phyloP scores from a whole-genome alignment of 345 rosid species.

The Populus alba region DNA sequence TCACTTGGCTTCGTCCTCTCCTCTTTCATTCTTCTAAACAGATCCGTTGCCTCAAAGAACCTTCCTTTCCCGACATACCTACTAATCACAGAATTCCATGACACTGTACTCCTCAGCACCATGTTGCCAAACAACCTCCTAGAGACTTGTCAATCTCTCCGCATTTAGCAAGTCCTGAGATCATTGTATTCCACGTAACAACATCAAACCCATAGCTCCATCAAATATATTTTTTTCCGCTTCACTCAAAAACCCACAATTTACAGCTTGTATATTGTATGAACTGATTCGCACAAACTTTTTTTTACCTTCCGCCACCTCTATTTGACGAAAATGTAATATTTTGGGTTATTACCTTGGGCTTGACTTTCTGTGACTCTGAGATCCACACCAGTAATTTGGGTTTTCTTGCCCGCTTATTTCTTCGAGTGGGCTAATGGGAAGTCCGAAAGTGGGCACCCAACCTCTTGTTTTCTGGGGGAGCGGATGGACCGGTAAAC shows the following conservation, averaged over 20 bases:
- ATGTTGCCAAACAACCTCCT: slow-evolving; percentile 53
- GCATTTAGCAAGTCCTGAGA: slow-evolving; percentile 54
- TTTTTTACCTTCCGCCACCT: background rate
- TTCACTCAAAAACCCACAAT: slow-evolving; percentile 52
- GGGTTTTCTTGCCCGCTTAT: background rate
- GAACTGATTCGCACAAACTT: slow-evolving; percentile 34
- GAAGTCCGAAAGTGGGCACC: background rate
- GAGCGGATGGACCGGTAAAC: background rate
- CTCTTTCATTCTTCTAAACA: slow-evolving; percentile 54
- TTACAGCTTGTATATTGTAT: slow-evolving; percentile 49
- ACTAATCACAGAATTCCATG: slow-evolving; percentile 80
- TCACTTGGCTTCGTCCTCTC: slow-evolving; percentile 45
- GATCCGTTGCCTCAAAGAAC: slow-evolving; percentile 51
- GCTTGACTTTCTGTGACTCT: background rate
- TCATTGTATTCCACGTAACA: slow-evolving; percentile 74
- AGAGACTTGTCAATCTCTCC: slow-evolving; percentile 52
- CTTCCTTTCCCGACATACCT: slow-evolving; percentile 63
- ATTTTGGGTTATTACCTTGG: background rate
- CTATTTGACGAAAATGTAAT: background rate
- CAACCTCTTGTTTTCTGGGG: too few species aligned
- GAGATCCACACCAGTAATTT: background rate
- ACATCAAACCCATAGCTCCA: slow-evolving; percentile 40
- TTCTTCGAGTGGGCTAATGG: background rate
- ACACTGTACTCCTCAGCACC: slow-evolving; percentile 38
- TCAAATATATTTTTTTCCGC: slow-evolving; percentile 44